Conservation (phyloP, 2,329 filamentous ascomycete genomes). For the Aspergillus latus region DNA sequence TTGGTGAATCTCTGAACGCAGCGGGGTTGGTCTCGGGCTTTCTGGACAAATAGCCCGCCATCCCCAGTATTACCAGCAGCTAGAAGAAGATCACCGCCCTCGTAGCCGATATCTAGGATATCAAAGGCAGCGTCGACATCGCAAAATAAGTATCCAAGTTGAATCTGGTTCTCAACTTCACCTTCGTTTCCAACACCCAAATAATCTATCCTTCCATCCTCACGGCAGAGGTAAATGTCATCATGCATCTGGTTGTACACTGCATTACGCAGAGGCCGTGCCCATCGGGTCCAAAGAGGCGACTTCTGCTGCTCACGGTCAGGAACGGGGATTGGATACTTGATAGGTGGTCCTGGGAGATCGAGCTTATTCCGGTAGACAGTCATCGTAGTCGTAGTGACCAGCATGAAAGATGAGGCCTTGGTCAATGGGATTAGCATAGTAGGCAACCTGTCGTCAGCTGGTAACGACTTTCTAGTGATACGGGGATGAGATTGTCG, state of each 20-base stretch:
- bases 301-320: constrained; percentile 26
- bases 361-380: constrained; percentile 46
- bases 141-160: constrained; percentile 66
- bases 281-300: constrained; percentile 82
- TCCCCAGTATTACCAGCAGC: constrained; percentile 75
- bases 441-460: constrained; percentile 58
- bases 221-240: constrained; percentile 79
- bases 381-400: constrained; percentile 60
- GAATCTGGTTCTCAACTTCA: constrained; percentile 56
- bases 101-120: constrained; percentile 61
- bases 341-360: constrained; percentile 24
- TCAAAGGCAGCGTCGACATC: constrained; percentile 82
- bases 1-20: constrained; percentile 64
- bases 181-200: constrained; percentile 63
- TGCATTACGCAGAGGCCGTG: constrained; percentile 68
- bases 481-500: constrained; percentile 28
- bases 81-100: constrained; percentile 73
- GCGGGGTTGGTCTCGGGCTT: constrained; percentile 55
- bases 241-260: constrained; percentile 66
- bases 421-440: constrained; percentile 71
- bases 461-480: constrained; percentile 32
- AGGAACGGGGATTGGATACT: constrained; percentile 32
- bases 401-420: constrained; percentile 67
- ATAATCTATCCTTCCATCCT: constrained; percentile 78
- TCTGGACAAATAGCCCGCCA: constrained; percentile 72